Evolutionary conservation across 768 basidiomycete species (phyloP).

Genomic region (Mycena capillaripes): DNA sequence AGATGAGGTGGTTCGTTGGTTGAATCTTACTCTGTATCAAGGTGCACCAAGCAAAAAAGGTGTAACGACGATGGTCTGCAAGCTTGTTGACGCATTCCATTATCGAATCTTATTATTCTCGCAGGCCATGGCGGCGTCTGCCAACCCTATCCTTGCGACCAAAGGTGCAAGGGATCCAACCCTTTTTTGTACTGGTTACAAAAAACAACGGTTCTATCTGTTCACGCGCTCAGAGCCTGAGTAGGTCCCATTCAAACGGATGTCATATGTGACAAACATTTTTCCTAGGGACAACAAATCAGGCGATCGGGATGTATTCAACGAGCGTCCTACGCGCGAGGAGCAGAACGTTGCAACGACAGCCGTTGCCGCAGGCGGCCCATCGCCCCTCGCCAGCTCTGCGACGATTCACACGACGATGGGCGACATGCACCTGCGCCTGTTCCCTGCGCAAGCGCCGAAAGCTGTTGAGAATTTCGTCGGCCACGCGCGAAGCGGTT

Average conservation of each 20-base stretch:
- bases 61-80: conserved; percentile 83
- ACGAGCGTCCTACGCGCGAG: conserved; percentile 96
- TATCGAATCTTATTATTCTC: conserved; percentile 23
- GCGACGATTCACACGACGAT: conserved; percentile 96
- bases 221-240: conserved; percentile 94
- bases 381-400: conserved; percentile 80
- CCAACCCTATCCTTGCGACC: conserved; percentile 93
- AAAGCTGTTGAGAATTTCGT: conserved; percentile 99
- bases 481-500: conserved; percentile 89
- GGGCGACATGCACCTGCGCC: conserved; percentile 91
- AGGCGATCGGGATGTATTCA: conserved; percentile 95
- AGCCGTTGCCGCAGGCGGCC: conserved; percentile 62
- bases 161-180: conserved; percentile 91
- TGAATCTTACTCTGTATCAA: conserved; percentile 93
- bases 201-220: conserved; percentile 93
- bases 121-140: conserved; percentile 94
- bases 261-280: neutral
- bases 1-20: conserved; percentile 92
- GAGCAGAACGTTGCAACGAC: conserved; percentile 89
- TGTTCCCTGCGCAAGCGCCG: conserved; percentile 94
- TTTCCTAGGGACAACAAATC: conserved; percentile 76
- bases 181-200: conserved; percentile 93
- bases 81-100: neutral
- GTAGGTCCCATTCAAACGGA: conserved; percentile 57
- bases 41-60: conserved; percentile 91